These are phyloP conservation scores for Vickermania spadyakhi DNA, from an alignment of 208 protist genomes.

Conservation along the genomic window DNA sequence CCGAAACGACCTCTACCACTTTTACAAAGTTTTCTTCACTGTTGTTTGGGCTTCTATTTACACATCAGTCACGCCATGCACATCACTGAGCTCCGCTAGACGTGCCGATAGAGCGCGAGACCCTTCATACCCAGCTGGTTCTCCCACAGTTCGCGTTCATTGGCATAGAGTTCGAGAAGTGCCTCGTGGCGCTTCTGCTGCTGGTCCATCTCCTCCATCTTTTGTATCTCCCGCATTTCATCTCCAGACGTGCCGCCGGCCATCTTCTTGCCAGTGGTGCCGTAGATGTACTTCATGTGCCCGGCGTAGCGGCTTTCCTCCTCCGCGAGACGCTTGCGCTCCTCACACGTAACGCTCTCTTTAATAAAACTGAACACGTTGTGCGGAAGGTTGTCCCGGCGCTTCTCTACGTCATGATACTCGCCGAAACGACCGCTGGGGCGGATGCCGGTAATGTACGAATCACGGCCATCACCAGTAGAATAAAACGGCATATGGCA, in stretches of 20 bases:
- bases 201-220: slow-evolving; percentile 20
- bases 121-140: slow-evolving; percentile 32
- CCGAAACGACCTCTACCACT: too few relatives aligned
- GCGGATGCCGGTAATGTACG: slow-evolving; percentile 75
- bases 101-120: slow-evolving; percentile 19
- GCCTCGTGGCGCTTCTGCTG: slow-evolving; percentile 36
- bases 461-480: slow-evolving; percentile 73
- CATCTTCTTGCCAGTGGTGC: slow-evolving; percentile 37
- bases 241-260: slow-evolving; percentile 22
- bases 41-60: too few relatives aligned
- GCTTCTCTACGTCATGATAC: slow-evolving; percentile 65
- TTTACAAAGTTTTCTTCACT: too few relatives aligned
- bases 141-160: slow-evolving; percentile 56
- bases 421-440: slow-evolving; percentile 46
- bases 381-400: slow-evolving; percentile 82
- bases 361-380: slow-evolving; percentile 72
- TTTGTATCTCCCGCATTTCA: slow-evolving; percentile 25
- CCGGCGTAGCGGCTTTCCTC: slow-evolving; percentile 46
- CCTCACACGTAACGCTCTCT: slow-evolving; percentile 60
- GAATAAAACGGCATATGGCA: slow-evolving; percentile 39
- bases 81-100: not conserved
- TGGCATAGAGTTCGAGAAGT: slow-evolving; percentile 49
- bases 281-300: slow-evolving; percentile 25
- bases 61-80: too few relatives aligned
- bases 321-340: slow-evolving; percentile 44